Conservation (phyloP, 108 stramenopile genomes). For the Stephanodiscus minutulus region DNA sequence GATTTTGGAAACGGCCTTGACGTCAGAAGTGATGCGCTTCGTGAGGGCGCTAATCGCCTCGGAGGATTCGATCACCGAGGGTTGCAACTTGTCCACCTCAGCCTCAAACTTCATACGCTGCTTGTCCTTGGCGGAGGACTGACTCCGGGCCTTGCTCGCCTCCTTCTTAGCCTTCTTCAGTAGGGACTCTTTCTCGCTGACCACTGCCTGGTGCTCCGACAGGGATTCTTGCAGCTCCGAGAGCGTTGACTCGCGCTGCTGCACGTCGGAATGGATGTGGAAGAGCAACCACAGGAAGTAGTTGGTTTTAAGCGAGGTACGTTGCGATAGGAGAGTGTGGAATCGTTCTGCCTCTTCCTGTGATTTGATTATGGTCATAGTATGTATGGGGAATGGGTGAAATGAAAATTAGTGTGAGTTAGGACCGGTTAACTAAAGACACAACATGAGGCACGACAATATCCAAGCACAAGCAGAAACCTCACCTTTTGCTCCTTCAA, state of each 20-base stretch:
- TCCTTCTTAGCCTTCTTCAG: conserved; percentile 81
- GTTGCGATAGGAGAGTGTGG: conserved; percentile 66
- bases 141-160: conserved; percentile 62
- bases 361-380: conserved; percentile 10
- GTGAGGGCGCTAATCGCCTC: conserved; percentile 76
- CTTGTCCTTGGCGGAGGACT: conserved; percentile 70
- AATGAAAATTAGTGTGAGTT: neutral
- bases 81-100: conserved; percentile 73
- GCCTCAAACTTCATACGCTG: conserved; percentile 64
- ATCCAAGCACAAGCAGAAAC: neutral
- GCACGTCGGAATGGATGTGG: conserved; percentile 85
- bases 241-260: conserved; percentile 65
- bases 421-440: neutral
- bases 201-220: conserved; percentile 50
- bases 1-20: conserved; percentile 60
- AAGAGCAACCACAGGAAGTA: conserved; percentile 93
- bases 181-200: conserved; percentile 58
- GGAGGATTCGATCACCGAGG: conserved; percentile 63
- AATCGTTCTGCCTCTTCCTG: conserved; percentile 89
- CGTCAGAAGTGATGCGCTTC: conserved; percentile 65
- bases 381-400: neutral
- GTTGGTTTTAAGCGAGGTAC: conserved; percentile 75
- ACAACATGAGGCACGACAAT: neutral
- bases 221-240: conserved; percentile 64
- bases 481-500: conserved; percentile 93